These are phyloP conservation scores for Globisporangium mamillatum DNA, from an alignment of 352 stramenopile genomes.

Conservation along the genomic window DNA sequence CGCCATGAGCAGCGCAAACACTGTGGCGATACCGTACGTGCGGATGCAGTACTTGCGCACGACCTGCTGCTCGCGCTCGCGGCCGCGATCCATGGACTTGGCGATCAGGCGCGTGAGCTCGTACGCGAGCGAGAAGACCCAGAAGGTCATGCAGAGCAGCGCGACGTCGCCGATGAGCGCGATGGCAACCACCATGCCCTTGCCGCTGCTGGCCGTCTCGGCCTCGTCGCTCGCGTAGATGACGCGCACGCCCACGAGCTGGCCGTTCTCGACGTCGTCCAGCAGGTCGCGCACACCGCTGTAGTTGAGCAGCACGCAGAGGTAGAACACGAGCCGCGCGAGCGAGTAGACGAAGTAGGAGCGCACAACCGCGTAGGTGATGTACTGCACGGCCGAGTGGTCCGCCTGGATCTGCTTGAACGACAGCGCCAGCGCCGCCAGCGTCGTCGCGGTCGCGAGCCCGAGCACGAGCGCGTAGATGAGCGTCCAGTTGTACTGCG, in stretches of 20 bases:
- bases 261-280: slow-evolving; percentile 42
- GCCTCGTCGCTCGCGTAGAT: slow-evolving; percentile 36
- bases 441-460: slow-evolving; percentile 38
- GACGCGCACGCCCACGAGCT: slow-evolving; percentile 46
- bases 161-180: slow-evolving; percentile 59
- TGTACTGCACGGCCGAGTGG: slow-evolving; percentile 66
- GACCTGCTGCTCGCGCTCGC: slow-evolving; percentile 43
- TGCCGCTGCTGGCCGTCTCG: slow-evolving; percentile 21
- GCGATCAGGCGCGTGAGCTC: slow-evolving; percentile 66
- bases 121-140: slow-evolving; percentile 60
- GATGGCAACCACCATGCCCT: slow-evolving; percentile 36
- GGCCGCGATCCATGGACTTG: slow-evolving; percentile 64
- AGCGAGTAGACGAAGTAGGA: slow-evolving; percentile 65
- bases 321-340: slow-evolving; percentile 50
- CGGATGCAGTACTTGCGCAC: slow-evolving; percentile 52
- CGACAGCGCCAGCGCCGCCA: slow-evolving; percentile 50
- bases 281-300: slow-evolving; percentile 43
- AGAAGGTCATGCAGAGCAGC: slow-evolving; percentile 57
- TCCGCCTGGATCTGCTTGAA: slow-evolving; percentile 59
- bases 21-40: slow-evolving; percentile 27
- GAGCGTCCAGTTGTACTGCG: slow-evolving; percentile 54
- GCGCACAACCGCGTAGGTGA: slow-evolving; percentile 65
- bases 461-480: slow-evolving; percentile 53
- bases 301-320: slow-evolving; percentile 50
- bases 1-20: slow-evolving; percentile 46